phyloP scores from a whole-genome alignment of 2,329 filamentous ascomycete species.

The Penicillium capsulatum region DNA sequence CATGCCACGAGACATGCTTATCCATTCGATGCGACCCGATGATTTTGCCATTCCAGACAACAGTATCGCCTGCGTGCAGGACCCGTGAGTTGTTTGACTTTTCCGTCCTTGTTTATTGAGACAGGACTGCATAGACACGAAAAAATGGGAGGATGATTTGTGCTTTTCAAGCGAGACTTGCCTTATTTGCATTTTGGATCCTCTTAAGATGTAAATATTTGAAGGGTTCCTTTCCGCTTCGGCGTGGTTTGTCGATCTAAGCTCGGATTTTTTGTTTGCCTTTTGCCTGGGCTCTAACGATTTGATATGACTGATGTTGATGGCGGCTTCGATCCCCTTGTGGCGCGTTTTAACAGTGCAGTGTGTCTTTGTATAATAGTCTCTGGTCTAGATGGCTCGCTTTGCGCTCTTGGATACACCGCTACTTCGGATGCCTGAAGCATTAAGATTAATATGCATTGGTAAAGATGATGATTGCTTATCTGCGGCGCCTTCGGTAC shows the following conservation, averaged over 20 bases:
- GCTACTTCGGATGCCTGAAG: neutral
- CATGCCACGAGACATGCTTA: conserved; percentile 27
- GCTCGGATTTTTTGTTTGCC: no score
- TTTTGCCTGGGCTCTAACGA: conserved; percentile 2
- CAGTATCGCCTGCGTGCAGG: conserved; percentile 28
- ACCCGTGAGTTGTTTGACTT: conserved; percentile 10
- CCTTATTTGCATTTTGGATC: no score
- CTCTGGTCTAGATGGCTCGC: neutral
- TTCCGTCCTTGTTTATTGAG: neutral
- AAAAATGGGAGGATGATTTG: no score
- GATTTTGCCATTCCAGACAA: conserved; percentile 23
- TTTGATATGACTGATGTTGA: conserved; percentile 1
- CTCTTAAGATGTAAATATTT: no score
- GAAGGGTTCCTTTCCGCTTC: no score
- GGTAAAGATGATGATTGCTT: neutral
- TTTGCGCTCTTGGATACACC: neutral
- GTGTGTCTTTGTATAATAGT: neutral
- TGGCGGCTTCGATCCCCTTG: neutral
- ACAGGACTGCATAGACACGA: no score
- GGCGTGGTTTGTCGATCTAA: no score
- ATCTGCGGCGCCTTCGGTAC: neutral
- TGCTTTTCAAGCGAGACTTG: no score
- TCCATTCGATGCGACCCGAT: conserved; percentile 30
- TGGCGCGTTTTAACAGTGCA: no score
- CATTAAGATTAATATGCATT: no score